These are phyloP conservation scores for Erigeron canadensis DNA, from an alignment of 129 eudicot genomes.

Conservation along the genomic window DNA sequence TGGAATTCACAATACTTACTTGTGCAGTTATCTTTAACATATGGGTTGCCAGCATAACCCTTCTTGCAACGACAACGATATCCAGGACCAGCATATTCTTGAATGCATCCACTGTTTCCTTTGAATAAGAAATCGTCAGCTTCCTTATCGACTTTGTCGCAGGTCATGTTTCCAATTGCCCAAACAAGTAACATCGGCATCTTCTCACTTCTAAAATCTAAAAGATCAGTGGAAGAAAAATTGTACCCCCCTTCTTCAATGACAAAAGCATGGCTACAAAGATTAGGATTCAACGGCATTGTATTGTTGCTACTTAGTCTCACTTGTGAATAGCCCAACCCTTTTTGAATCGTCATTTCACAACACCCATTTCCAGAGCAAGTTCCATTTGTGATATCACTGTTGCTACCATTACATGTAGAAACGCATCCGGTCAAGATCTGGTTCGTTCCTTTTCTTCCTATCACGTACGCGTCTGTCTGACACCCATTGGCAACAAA, in stretches of 20 bases:
- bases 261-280: slow-evolving; percentile 40
- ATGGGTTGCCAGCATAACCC: too few species aligned
- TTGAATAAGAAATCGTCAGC: slow-evolving; percentile 7
- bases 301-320: not conserved
- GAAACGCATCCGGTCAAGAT: slow-evolving; percentile 22
- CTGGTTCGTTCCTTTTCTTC: not conserved
- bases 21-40: too few species aligned
- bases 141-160: not conserved
- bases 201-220: not conserved
- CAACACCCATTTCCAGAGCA: slow-evolving; percentile 38
- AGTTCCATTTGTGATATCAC: slow-evolving; percentile 8
- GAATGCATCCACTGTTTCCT: too few species aligned
- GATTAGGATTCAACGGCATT: slow-evolving; percentile 13
- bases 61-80: too few species aligned
- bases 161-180: slow-evolving; percentile 32
- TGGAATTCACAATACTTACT: not conserved
- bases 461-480: not conserved
- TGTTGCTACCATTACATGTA: not conserved
- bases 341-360: not conserved
- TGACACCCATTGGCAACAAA: slow-evolving; percentile 34
- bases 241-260: slow-evolving; percentile 7
- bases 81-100: too few species aligned
- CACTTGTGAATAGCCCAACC: not conserved
- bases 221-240: slow-evolving; percentile 5
- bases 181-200: slow-evolving; percentile 42